Evolutionary conservation across 768 basidiomycete species (phyloP).

Genomic region (Tricholomella constricta): DNA sequence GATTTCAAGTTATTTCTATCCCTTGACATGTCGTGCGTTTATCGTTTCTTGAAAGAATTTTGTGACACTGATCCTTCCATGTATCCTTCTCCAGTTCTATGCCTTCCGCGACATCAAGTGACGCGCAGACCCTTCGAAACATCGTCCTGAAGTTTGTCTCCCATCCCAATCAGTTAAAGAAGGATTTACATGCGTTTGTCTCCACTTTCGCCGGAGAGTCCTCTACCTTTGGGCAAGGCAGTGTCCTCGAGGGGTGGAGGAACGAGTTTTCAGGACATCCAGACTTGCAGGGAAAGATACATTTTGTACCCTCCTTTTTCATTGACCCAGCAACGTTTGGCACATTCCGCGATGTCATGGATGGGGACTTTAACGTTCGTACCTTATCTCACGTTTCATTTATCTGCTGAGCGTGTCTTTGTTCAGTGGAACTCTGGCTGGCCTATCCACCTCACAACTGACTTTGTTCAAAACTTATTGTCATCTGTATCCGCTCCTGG

Average conservation of each 20-base stretch:
- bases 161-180: slow-evolving; percentile 61
- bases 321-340: slow-evolving; percentile 51
- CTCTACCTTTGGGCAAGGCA: slow-evolving; percentile 65
- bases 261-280: slow-evolving; percentile 50
- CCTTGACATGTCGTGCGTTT: slow-evolving; percentile 72
- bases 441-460: slow-evolving; percentile 62
- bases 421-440: slow-evolving; percentile 80
- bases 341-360: slow-evolving; percentile 48
- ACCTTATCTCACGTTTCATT: slow-evolving; percentile 2
- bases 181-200: slow-evolving; percentile 50
- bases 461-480: slow-evolving; percentile 29
- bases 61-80: background rate
- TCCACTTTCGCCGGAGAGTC: slow-evolving; percentile 74
- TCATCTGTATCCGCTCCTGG: background rate
- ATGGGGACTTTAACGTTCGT: slow-evolving; percentile 63
- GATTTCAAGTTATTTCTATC: slow-evolving; percentile 77
- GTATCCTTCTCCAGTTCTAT: slow-evolving; percentile 42
- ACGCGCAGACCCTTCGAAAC: slow-evolving; percentile 52
- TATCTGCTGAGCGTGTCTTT: slow-evolving; percentile 11
- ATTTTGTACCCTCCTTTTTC: slow-evolving; percentile 75
- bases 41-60: background rate
- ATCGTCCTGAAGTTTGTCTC: slow-evolving; percentile 54
- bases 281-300: slow-evolving; percentile 48
- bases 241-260: slow-evolving; percentile 56
- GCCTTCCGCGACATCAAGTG: slow-evolving; percentile 48